These are phyloP conservation scores for Botrytis elliptica DNA, from an alignment of 2,329 filamentous ascomycete genomes.

Conservation along the genomic window DNA sequence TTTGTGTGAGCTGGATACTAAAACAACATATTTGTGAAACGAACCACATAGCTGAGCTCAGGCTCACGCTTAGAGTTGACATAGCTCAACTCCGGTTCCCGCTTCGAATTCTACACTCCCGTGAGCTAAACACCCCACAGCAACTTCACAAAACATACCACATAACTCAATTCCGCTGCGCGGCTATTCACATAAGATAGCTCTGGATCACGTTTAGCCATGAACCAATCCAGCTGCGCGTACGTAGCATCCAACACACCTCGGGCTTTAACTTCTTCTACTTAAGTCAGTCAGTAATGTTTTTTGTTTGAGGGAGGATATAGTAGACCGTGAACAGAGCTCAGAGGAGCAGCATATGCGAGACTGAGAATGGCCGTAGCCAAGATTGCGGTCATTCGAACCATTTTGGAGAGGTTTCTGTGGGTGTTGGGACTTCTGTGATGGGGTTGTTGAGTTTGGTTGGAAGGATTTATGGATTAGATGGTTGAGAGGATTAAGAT, in stretches of 20 bases:
- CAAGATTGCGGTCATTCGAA: not conserved
- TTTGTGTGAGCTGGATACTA: too few relatives aligned
- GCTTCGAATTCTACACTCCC: not conserved
- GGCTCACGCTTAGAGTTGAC: not conserved
- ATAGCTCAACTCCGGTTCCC: not conserved
- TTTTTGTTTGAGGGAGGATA: not conserved
- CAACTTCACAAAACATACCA: not conserved
- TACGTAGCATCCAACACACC: not conserved
- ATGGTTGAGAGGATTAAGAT: not conserved
- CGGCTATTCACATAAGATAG: slow-evolving; percentile 9
- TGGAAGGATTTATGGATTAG: not conserved
- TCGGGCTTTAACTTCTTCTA: not conserved
- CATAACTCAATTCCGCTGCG: not conserved
- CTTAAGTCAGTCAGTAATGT: not conserved
- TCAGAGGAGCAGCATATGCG: not conserved
- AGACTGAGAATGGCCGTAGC: not conserved
- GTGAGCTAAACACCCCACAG: not conserved
- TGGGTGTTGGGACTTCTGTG: not conserved
- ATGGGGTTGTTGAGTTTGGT: not conserved
- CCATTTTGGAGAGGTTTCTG: not conserved
- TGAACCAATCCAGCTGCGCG: not conserved
- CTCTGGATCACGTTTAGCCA: slow-evolving; percentile 2
- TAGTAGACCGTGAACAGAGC: not conserved
- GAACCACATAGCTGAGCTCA: not conserved
- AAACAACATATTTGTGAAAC: too few relatives aligned